Evolutionary conservation across 1,284 basidiomycete species (phyloP), one percentile per base, ranked within the genome.

Genomic region (Malassezia sympodialis): DNA sequence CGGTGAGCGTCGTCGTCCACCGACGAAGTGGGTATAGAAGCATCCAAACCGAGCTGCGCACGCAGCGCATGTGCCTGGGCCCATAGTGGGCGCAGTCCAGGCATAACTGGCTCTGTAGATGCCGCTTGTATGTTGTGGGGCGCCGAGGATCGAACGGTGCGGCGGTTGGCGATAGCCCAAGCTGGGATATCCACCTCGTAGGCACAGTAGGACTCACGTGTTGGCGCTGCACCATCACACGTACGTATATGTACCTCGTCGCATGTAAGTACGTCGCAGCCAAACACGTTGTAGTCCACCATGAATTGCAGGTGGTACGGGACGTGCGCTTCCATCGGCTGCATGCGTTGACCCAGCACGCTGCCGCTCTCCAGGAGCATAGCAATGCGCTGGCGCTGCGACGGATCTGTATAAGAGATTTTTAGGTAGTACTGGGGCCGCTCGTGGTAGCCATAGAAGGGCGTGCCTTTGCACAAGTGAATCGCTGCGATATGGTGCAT

Each of bases 401-500:
- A 49, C 0, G 72, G 72, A 65, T 94, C 84, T 45, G 80, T 79
- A 53, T 91, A 78, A 61, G 83, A 79, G 47, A 98, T 82, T 76
- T 96, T 96, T 76, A 98, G 82, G 76, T 88, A 98, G 26, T 90
- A 90, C 10, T 81, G 80, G 69, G 89, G 87, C 24, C 84, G 83
- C 17, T 86, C 79, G 72, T 91, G 87, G 75, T 91, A 96, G 8
- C 93, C 93, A 76, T 96, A 98, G 75, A 96, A 96, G 63, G 87
- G 86, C 21, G 88, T 78, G n/a, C 90, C 93, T 77, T 96, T 96
- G 66, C 91, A 88, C 32, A 93, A 80, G 49, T 90, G 77, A 44
- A 96, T 82, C 12, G 72, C 68, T 8, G 61, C 69, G 34, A 74
- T 62, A 53, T 63, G 63, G 32, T 62, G 44, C 41, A 27, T 59